These are phyloP conservation scores for Pittosporum tobira DNA, from an alignment of 129 eudicot genomes.

Conservation along the genomic window DNA sequence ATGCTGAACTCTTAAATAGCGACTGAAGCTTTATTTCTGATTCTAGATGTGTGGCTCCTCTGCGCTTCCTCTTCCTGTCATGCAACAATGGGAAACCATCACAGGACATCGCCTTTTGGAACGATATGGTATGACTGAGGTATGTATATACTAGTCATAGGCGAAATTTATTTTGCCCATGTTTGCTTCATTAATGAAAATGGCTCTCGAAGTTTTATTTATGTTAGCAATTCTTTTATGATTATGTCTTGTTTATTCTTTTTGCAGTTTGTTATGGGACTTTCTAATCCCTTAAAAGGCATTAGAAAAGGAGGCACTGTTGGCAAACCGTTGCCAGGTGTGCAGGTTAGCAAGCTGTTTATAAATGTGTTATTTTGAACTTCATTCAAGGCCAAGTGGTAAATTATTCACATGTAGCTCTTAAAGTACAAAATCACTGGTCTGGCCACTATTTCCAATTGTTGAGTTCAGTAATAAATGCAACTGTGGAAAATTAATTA, in stretches of 20 bases:
- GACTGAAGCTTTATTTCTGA: neutral
- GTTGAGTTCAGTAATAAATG: too few relatives aligned
- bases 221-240: conserved; percentile 5
- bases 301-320: conserved; percentile 87
- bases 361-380: neutral
- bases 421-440: neutral
- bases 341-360: conserved; percentile 51
- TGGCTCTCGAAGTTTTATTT: conserved; percentile 1
- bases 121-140: conserved; percentile 99
- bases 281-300: conserved; percentile 88
- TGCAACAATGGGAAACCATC: conserved; percentile 94
- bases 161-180: conserved; percentile 1
- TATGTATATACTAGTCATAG: conserved; percentile 17
- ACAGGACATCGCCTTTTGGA: conserved; percentile 82
- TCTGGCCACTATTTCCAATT: too few relatives aligned
- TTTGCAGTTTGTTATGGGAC: conserved; percentile 85
- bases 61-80: conserved; percentile 89
- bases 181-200: neutral
- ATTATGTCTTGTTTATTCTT: neutral
- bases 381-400: neutral
- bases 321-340: conserved; percentile 93
- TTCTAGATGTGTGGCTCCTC: conserved; percentile 85
- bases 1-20: neutral
- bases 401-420: neutral
- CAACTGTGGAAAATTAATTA: too few relatives aligned